phyloP scores from a whole-genome alignment of 2,329 filamentous ascomycete genomes.

The Pseudogymnoascus sp. region DNA sequence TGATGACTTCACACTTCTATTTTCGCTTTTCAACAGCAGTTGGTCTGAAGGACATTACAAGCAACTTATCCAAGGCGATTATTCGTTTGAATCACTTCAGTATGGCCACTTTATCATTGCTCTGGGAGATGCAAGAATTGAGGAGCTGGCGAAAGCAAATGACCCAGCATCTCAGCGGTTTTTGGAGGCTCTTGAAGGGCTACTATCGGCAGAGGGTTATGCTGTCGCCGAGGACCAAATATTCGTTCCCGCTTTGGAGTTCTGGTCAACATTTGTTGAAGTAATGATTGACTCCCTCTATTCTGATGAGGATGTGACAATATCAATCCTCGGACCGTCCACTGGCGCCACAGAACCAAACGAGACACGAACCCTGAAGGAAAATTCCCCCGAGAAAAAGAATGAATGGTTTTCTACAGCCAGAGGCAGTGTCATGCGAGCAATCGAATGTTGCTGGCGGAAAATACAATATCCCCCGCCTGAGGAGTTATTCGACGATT shows the following conservation, averaged over 20 bases:
- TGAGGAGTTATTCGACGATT: constrained; percentile 46
- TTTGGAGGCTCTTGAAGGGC: constrained; percentile 50
- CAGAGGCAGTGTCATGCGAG: constrained; percentile 51
- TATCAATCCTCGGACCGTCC: background rate
- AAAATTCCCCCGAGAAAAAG: constrained; percentile 28
- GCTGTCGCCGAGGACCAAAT: constrained; percentile 65
- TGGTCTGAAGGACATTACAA: constrained; percentile 51
- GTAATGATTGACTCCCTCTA: constrained; percentile 51
- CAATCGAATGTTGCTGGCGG: constrained; percentile 55
- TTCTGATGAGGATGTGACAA: constrained; percentile 34
- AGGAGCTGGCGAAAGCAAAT: constrained; percentile 46
- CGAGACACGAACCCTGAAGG: background rate
- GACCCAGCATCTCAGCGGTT: constrained; percentile 42
- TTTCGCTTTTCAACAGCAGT: constrained; percentile 49
- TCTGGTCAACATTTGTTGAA: constrained; percentile 72
- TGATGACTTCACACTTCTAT: constrained; percentile 48
- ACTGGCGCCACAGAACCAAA: constrained; percentile 8
- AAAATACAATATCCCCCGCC: constrained; percentile 60
- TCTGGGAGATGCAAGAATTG: constrained; percentile 57
- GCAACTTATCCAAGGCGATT: constrained; percentile 48
- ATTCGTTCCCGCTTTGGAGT: constrained; percentile 66
- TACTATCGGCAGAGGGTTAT: constrained; percentile 57
- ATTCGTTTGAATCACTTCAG: constrained; percentile 54
- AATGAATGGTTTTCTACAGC: constrained; percentile 48
- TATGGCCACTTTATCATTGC: constrained; percentile 60